Base-by-base conservation (phyloP, 2,329 filamentous ascomycete species). In the Penicillium sp. region DNA sequence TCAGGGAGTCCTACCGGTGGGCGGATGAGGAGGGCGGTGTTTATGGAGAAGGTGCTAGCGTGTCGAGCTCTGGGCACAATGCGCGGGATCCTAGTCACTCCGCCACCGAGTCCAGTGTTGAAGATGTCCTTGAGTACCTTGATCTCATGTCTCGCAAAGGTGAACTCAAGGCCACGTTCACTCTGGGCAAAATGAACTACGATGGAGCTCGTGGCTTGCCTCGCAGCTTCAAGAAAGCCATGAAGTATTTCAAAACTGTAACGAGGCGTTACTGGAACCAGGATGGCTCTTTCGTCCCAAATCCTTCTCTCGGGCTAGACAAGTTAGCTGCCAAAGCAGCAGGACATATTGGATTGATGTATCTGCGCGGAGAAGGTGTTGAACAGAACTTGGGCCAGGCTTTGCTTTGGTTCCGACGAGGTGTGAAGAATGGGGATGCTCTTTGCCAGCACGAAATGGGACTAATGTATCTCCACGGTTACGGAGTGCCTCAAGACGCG, bases 31-130 rank as follows among this genome's bases (percentile, higher is more conserved):
- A 89, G 33, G 96, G 95, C 7, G 95, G 95, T 46, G 90, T 97
- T 6, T 99, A 97, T 74, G 96, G 95, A 51, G 92, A 97, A 77
- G 96, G 95, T 3, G 95, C 95, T 13, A 98, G 94, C 73, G 91
- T 89, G 42, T 89, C 89, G 26, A 97, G 93, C 73, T 90, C 95
- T 0, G 95, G 95, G 4, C 84, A 86, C 59, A 93, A 96, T 73
- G 92, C 93, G 4, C 85, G 89, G 70, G 88, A 88, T 64, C 86
- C 88, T 22, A 87, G 88, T 1, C 89, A 90, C 65, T 91, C 92
- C 2, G 91, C 95, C 72, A 87, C 90, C 0, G 90, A 96, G 70
- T 92, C 93, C 1, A 91, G 92, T 16, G 86, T 97, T 60, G 93
- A 96, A 69, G 94, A 99, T 75, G 90, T 98, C 16, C 87, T 99